A percentile compares a stretch with the other conserved stretches of the same genome.
These are phyloP conservation scores for Sphagnum tenellum DNA, from an alignment of 225 moss, liverwort and hornwort genomes.

Conservation along the genomic window DNA sequence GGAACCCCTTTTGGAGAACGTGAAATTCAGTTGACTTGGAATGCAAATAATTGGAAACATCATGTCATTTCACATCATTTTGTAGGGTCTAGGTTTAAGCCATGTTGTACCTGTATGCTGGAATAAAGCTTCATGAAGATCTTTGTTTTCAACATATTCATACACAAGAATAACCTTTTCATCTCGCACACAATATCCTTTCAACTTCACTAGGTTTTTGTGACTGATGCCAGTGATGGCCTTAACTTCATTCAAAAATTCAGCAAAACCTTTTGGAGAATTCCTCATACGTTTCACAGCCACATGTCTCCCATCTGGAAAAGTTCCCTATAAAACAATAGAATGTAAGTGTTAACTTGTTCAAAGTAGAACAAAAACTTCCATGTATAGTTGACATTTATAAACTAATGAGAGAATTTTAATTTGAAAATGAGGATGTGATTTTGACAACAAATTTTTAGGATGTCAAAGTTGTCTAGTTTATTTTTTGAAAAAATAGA, in stretches of 20 bases:
- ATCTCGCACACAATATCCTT: constrained; percentile 48
- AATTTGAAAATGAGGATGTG: not conserved
- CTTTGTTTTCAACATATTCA: constrained; percentile 54
- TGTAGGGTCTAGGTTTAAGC: too few relatives aligned
- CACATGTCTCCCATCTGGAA: constrained; percentile 21
- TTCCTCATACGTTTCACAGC: constrained; percentile 38
- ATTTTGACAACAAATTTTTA: not conserved
- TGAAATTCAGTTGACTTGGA: too few relatives aligned
- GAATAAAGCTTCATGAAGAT: constrained; percentile 44
- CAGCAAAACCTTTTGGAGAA: constrained; percentile 18
- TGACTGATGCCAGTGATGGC: constrained; percentile 56
- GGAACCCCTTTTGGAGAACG: not conserved
- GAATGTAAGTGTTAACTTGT: constrained; percentile 16
- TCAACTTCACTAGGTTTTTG: constrained; percentile 46
- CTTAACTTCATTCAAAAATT: constrained; percentile 51
- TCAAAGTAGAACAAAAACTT: constrained; percentile 14
- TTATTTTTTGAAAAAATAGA: not conserved
- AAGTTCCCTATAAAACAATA: constrained; percentile 20
- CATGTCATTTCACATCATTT: too few relatives aligned
- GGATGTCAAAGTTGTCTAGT: not conserved
- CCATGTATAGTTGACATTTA: not conserved
- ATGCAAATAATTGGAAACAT: too few relatives aligned
- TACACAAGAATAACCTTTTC: constrained; percentile 50
- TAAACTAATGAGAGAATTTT: not conserved
- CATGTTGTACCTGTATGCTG: not conserved